Evolutionary conservation across 2,329 filamentous ascomycete species (phyloP), one percentile per base, ranked within the genome.

Genomic region (Macrophomina tecta): DNA sequence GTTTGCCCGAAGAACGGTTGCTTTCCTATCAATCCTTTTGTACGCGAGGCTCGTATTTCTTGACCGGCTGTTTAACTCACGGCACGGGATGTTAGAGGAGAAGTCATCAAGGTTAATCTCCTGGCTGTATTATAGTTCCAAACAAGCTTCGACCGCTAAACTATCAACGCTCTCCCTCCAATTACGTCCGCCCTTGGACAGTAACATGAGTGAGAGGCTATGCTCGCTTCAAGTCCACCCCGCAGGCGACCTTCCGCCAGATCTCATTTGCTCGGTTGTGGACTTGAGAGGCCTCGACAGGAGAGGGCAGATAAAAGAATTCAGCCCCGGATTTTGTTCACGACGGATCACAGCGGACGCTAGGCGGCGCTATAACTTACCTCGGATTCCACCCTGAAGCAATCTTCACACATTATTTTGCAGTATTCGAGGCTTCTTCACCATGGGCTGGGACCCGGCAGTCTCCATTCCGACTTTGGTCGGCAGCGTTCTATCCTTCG

Each of bases 401-500:
- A 5, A 14, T 45, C 42, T 16, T 14, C 4, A 5, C 3, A 38
- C 36, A 3, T 14, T 45, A 14, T n/a, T 45, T 3, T 5, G 16
- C 12, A 45, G 42, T 14, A 2, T 5, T 12, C 16, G 16, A 45
- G 42, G 2, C 16, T 5, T 45, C 16, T 14, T n/a, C 11, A 45
- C 7, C 42, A 45, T 45, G 42, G 42, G 42, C 42, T 45, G 42
- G 42, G 42, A 45, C 42, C 42, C 42, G 5, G 42, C 42, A 16
- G 5, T 45, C 16, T 14, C 40, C 18, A 62, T 73, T 18, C 71
- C 72, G 16, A 72, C 71, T 8, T 66, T 73, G 18, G 63, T 68
- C 1, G 72, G 72, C 45, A 73, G 72, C 60, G 52, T 72, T 36
- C 68, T 72, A 45, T 73, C 72, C 14, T 62, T 67, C 48, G 4